Evolutionary conservation across 148 eudicot species (phyloP), one percentile per base, ranked within the genome.

Genomic region (Rhododendron ovatum): DNA sequence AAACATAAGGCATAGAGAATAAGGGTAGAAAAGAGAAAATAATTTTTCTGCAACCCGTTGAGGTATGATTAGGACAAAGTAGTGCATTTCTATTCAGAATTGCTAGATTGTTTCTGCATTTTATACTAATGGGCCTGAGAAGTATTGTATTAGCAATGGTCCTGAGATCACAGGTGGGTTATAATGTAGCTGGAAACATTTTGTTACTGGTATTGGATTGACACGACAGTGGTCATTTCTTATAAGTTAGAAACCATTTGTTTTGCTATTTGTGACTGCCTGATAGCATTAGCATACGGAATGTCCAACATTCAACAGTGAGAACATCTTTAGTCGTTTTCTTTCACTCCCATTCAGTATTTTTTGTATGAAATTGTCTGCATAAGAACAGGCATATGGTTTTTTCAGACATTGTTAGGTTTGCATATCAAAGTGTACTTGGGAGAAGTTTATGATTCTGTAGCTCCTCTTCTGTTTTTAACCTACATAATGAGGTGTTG

Each of bases 121-220:
- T 17, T 15, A 53, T 55, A 33, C 24, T 2, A 30, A 30, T 15
- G 43, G 15, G 45, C 83, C 83, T 15, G 87, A 85, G 96, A 61
- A 61, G 28, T 61, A 24, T 59, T 10, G 73, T 67, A 67, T 26
- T 65, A 57, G 69, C 7, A 55, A 20, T 53, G 69, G 33, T n/a
- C 71, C 47, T 55, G 87, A 87, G 94, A 59, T 59, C n/a, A 20
- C 14, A 12, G 55, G 17, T 37, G 79, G 77, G 79, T 37, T 30
- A 35, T 33, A 33, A 5, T 74, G 78, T 22, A 37, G 20, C n/a
- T 18, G n/a, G 37, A 8, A 78, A 24, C 45, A 35, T 12, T 47
- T 37, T 30, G 18, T 47, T 47, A 47, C 57, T 45, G 81, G 98
- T 91, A 90, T 90, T 92, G 80, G 5, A 76, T 35, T 76, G 28